These are phyloP conservation scores for Auricularia sp. DNA, from an alignment of 768 basidiomycete genomes.

Conservation along the genomic window DNA sequence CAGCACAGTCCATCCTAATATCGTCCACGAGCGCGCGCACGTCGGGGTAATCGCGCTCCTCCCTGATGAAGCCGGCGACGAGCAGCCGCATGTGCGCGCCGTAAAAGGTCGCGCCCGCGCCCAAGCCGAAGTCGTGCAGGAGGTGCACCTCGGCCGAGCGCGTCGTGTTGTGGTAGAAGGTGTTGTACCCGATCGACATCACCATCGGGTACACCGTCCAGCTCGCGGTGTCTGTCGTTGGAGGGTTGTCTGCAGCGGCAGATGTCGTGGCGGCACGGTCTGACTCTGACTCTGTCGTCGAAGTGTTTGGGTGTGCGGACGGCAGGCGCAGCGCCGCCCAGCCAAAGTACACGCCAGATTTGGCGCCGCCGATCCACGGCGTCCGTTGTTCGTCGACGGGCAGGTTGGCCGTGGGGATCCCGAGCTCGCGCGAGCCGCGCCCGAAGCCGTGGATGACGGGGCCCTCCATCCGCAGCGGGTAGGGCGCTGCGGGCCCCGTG, in stretches of 20 bases:
- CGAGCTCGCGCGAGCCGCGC: too few species aligned
- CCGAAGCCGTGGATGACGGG: too few species aligned
- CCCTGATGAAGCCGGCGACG: not conserved
- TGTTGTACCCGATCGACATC: constrained; percentile 22
- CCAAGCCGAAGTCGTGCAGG: constrained; percentile 20
- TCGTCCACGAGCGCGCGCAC: constrained; percentile 17
- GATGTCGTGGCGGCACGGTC: not conserved
- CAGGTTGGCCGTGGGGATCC: too few species aligned
- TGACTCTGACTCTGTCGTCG: too few species aligned
- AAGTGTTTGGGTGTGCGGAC: too few species aligned
- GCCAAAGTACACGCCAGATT: constrained; percentile 22
- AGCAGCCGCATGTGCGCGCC: constrained; percentile 21
- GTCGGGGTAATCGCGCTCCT: not conserved
- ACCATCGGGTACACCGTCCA: constrained; percentile 22
- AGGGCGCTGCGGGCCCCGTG: too few species aligned
- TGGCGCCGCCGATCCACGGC: constrained; percentile 4
- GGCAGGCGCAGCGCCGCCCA: constrained; percentile 14
- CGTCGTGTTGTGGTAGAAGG: constrained; percentile 17
- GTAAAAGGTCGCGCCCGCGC: constrained; percentile 18
- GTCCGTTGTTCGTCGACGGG: too few species aligned
- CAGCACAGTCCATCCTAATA: constrained; percentile 20
- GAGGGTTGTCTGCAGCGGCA: not conserved
- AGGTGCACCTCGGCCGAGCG: constrained; percentile 22
- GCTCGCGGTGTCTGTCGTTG: constrained; percentile 1
- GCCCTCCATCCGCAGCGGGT: too few species aligned